phyloP scores from a whole-genome alignment of 306 rosid species.

The Cicer arietinum region DNA sequence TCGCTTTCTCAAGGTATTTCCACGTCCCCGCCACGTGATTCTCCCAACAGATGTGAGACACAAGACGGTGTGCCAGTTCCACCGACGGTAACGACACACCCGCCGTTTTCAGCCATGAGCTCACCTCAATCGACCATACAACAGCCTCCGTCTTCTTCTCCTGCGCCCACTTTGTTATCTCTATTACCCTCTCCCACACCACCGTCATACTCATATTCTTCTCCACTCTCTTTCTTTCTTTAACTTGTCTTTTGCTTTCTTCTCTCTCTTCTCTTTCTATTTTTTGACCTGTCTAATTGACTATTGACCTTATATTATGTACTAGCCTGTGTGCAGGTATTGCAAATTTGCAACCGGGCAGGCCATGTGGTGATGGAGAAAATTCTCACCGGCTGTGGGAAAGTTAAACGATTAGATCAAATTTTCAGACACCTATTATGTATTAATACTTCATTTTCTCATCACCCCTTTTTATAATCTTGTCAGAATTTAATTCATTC shows the following conservation, averaged over 20 bases:
- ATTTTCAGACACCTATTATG: too few relatives aligned
- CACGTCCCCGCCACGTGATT: conserved; percentile 75
- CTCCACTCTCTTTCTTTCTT: neutral
- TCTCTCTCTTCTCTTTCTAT: neutral
- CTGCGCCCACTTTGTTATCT: conserved; percentile 74
- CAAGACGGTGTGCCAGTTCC: conserved; percentile 66
- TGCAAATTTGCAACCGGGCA: too few relatives aligned
- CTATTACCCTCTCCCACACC: conserved; percentile 67
- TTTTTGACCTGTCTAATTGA: neutral
- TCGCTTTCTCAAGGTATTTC: conserved; percentile 79
- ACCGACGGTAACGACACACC: conserved; percentile 66
- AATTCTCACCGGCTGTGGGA: too few relatives aligned
- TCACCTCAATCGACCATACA: conserved; percentile 68
- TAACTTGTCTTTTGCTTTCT: neutral
- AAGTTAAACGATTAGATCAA: too few relatives aligned
- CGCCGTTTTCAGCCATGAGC: conserved; percentile 57
- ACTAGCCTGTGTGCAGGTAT: too few relatives aligned
- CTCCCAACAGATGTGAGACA: conserved; percentile 75
- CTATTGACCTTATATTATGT: too few relatives aligned
- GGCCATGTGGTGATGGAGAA: too few relatives aligned
- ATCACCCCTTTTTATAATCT: too few relatives aligned
- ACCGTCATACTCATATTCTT: neutral
- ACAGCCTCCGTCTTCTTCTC: conserved; percentile 71
- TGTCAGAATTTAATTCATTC: too few relatives aligned
- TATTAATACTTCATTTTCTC: too few relatives aligned